These are phyloP conservation scores for Xylaria polymorpha DNA, from an alignment of 2,329 filamentous ascomycete genomes.

Conservation along the genomic window DNA sequence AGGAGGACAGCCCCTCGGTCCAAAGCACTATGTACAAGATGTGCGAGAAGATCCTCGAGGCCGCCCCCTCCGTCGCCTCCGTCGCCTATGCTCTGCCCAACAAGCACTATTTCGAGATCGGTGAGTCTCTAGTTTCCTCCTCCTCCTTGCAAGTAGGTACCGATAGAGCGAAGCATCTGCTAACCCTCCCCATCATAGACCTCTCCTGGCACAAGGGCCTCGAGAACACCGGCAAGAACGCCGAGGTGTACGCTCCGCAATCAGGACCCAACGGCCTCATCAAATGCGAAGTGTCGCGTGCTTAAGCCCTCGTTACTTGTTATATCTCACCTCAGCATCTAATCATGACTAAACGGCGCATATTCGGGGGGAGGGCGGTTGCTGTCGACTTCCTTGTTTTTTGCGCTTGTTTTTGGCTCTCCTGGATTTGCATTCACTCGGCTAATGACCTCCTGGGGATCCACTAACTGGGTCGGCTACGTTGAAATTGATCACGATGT, in stretches of 20 bases:
- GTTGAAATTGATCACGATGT: constrained; percentile 11
- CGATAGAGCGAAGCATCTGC: not conserved
- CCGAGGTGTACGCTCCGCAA: constrained; percentile 95
- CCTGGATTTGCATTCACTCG: constrained; percentile 15
- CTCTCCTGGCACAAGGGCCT: constrained; percentile 95
- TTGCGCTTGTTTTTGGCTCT: constrained; percentile 8
- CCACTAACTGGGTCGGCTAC: constrained; percentile 15
- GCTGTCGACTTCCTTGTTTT: constrained; percentile 11
- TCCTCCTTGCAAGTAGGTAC: no score
- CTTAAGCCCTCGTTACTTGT: constrained; percentile 33
- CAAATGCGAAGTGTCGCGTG: constrained; percentile 84
- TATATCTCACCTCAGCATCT: constrained; percentile 26
- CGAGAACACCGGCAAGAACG: constrained; percentile 95
- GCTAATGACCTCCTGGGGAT: constrained; percentile 30
- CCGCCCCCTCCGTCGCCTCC: constrained; percentile 75
- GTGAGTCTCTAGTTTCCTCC: constrained; percentile 60
- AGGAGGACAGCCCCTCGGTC: constrained; percentile 90
- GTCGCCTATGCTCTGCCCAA: constrained; percentile 91
- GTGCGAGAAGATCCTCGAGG: constrained; percentile 84
- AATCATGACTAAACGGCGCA: constrained; percentile 41
- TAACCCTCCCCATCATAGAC: constrained; percentile 64
- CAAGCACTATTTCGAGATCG: constrained; percentile 98
- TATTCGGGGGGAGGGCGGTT: constrained; percentile 22
- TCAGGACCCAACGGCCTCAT: constrained; percentile 95
- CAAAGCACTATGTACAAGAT: constrained; percentile 99